phyloP scores from a whole-genome alignment of 2,329 filamentous ascomycete species.

The Didymella glomerata region DNA sequence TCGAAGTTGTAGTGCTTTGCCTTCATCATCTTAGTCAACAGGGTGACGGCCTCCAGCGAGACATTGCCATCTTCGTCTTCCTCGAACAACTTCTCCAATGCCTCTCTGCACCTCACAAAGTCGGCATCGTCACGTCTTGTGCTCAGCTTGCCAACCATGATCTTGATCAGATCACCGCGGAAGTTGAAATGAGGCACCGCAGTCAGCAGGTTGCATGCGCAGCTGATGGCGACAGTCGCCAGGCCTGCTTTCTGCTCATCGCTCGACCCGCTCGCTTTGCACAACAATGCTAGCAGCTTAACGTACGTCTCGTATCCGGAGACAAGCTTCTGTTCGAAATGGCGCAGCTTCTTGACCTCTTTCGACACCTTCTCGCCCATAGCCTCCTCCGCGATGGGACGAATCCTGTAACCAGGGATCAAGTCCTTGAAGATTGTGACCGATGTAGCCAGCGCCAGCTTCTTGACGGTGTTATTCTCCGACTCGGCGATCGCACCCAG shows the following conservation, averaged over 20 bases:
- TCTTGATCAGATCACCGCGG: constrained; percentile 83
- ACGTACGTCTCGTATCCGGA: constrained; percentile 86
- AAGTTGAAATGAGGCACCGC: constrained; percentile 98
- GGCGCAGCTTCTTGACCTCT: constrained; percentile 81
- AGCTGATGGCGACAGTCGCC: constrained; percentile 80
- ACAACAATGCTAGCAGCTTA: constrained; percentile 73
- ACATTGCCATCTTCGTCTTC: constrained; percentile 91
- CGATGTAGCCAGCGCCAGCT: constrained; percentile 85
- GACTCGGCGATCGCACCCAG: constrained; percentile 78
- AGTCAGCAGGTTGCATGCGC: constrained; percentile 80
- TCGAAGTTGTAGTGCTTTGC: constrained; percentile 82
- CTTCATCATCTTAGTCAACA: constrained; percentile 96
- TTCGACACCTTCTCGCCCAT: constrained; percentile 85
- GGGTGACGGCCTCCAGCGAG: constrained; percentile 83
- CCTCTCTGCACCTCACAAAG: constrained; percentile 78
- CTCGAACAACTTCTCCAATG: constrained; percentile 81
- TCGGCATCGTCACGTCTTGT: constrained; percentile 74
- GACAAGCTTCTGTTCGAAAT: constrained; percentile 88
- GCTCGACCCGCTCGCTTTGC: constrained; percentile 63
- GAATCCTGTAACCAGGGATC: constrained; percentile 95
- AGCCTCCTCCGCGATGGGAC: constrained; percentile 78
- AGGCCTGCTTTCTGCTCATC: constrained; percentile 57
- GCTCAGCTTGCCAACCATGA: constrained; percentile 84
- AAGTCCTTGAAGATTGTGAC: constrained; percentile 93
- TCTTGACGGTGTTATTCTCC: constrained; percentile 76